Evolutionary conservation across 768 basidiomycete species (phyloP).

Genomic region (Favolaschia claudopus): DNA sequence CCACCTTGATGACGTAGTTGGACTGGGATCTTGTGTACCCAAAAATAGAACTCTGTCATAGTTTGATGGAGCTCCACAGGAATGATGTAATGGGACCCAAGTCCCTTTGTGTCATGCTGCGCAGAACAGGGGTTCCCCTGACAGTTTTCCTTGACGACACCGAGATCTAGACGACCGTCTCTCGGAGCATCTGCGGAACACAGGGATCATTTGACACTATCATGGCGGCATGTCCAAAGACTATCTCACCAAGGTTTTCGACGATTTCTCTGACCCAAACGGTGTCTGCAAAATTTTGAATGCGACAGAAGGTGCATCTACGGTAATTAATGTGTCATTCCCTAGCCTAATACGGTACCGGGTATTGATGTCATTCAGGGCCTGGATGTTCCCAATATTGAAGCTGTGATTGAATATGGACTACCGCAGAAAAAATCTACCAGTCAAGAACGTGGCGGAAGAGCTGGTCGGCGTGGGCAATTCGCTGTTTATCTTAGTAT

Average conservation of each 20-base stretch:
- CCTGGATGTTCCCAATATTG: background rate
- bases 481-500: no score
- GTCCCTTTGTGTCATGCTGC: no score
- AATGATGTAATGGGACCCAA: no score
- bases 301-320: constrained; percentile 32
- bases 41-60: no score
- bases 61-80: no score
- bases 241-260: constrained; percentile 27
- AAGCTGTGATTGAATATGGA: constrained; percentile 1
- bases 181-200: background rate
- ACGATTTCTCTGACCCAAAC: constrained; percentile 19
- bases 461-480: background rate
- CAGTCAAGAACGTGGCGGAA: background rate
- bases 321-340: no score
- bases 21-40: no score
- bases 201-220: constrained; percentile 33
- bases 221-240: constrained; percentile 33
- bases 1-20: no score
- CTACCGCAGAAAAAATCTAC: background rate
- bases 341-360: no score
- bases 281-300: constrained; percentile 31
- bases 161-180: constrained; percentile 23
- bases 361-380: no score
- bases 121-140: no score
- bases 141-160: constrained; percentile 25